Percentiles rank a stretch among this genome's conserved stretches.
Evolutionary conservation across 345 rosid genomes (phyloP).

Genomic region (Camelina neglecta): DNA sequence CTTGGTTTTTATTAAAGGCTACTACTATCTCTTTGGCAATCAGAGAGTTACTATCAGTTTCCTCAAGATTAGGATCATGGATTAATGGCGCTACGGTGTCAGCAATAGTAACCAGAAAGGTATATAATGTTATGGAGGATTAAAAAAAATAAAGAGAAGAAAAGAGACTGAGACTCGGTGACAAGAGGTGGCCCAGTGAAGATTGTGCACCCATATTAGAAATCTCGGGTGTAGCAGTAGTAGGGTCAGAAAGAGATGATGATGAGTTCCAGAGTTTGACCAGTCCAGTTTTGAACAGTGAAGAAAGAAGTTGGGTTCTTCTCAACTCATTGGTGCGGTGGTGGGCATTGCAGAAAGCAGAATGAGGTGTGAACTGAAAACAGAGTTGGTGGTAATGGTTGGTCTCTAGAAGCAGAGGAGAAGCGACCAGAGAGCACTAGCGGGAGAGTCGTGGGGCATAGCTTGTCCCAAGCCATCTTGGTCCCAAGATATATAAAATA

Average conservation of each 20-base stretch:
- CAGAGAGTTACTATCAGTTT: slow-evolving; percentile 7
- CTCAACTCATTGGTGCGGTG: slow-evolving; percentile 33
- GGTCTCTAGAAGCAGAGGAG: slow-evolving; percentile 49
- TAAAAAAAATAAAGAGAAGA: not conserved
- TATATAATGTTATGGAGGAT: not conserved
- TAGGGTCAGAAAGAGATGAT: slow-evolving; percentile 27
- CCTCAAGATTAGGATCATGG: slow-evolving; percentile 4
- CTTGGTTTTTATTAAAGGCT: not conserved
- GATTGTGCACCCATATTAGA: slow-evolving; percentile 32
- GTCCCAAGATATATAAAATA: slow-evolving; percentile 42
- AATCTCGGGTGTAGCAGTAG: slow-evolving; percentile 15
- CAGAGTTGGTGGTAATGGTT: slow-evolving; percentile 42
- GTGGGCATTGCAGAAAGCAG: slow-evolving; percentile 37
- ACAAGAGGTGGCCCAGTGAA: slow-evolving; percentile 30
- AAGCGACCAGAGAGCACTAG: slow-evolving; percentile 49
- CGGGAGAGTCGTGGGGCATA: slow-evolving; percentile 34
- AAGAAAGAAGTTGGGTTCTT: slow-evolving; percentile 39
- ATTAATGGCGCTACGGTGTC: not conserved
- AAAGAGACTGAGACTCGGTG: not conserved
- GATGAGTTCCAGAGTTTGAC: slow-evolving; percentile 34
- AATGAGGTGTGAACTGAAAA: slow-evolving; percentile 41
- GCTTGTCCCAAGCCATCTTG: slow-evolving; percentile 39
- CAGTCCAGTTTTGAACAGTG: slow-evolving; percentile 34
- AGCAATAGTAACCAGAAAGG: slow-evolving; percentile 22
- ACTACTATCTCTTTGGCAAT: slow-evolving; percentile 10